These are phyloP conservation scores for Fusarium azukiicola DNA, from an alignment of 2,329 filamentous ascomycete genomes.

Conservation along the genomic window DNA sequence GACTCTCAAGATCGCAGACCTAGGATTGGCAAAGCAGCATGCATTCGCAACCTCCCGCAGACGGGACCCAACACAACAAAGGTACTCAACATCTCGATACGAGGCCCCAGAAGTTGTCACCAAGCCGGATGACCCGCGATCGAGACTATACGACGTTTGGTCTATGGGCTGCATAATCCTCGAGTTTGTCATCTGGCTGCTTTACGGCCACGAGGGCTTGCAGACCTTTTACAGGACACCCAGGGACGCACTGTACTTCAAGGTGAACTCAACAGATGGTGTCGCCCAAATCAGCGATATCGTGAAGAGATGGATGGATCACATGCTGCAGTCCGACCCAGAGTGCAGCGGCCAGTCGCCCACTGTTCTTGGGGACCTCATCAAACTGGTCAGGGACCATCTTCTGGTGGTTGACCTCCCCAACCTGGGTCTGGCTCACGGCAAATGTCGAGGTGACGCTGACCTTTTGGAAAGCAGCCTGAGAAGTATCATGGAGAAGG, in stretches of 20 bases:
- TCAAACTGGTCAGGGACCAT: conserved; percentile 23
- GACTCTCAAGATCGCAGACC: conserved; percentile 40
- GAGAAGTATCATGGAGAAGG: not conserved
- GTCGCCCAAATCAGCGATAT: conserved; percentile 8
- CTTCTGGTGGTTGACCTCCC: conserved; percentile 35
- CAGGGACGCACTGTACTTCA: conserved; percentile 26
- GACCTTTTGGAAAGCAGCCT: conserved; percentile 2
- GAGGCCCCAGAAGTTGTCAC: conserved; percentile 42
- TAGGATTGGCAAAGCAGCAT: conserved; percentile 41
- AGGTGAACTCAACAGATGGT: not conserved
- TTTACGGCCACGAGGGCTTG: conserved; percentile 44
- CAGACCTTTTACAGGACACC: conserved; percentile 16
- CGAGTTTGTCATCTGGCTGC: conserved; percentile 56
- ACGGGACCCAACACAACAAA: conserved; percentile 19
- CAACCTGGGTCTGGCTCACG: too few relatives aligned
- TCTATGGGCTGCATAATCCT: conserved; percentile 57
- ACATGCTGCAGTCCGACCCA: conserved; percentile 32
- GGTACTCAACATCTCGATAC: conserved; percentile 39
- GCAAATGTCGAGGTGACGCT: conserved; percentile 23
- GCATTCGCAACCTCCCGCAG: conserved; percentile 20
- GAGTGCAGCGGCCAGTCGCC: conserved; percentile 23
- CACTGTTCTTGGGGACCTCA: conserved; percentile 29
- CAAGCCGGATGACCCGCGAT: conserved; percentile 22
- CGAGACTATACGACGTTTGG: conserved; percentile 57
- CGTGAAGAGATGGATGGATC: conserved; percentile 3